Percentiles rank a stretch among this genome's conserved stretches.
Conservation (phyloP, 495 filamentous ascomycete genomes). For the Aspergillus funiculosus region DNA sequence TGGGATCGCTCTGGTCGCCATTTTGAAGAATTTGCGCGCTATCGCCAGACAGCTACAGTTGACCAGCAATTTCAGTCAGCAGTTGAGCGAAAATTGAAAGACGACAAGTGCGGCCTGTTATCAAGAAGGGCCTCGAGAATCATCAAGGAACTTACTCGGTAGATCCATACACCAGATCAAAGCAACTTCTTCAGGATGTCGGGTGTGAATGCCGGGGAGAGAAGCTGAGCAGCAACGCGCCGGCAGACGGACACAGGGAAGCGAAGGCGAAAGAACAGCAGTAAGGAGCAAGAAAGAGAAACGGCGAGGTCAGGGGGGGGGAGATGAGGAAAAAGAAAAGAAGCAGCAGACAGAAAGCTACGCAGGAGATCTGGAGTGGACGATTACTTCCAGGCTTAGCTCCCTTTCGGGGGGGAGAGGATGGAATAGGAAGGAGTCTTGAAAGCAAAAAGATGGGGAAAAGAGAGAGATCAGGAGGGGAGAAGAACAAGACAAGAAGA, state of each 20-base stretch:
- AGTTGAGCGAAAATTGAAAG: too few species aligned
- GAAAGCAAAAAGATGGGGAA: neutral
- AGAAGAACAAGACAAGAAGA: neutral
- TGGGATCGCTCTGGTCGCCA: conserved; percentile 33
- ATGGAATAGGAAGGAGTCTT: conserved; percentile 4
- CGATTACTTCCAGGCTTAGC: conserved; percentile 2
- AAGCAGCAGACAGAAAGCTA: conserved; percentile 2
- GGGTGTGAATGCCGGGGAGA: neutral
- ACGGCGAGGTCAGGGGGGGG: conserved; percentile 8
- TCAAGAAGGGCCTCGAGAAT: too few species aligned
- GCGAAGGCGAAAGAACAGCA: conserved; percentile 1
- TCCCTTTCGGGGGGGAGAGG: conserved; percentile 2
- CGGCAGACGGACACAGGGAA: neutral
- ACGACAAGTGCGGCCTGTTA: too few species aligned
- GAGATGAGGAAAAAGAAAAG: conserved; percentile 12
- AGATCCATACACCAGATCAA: neutral
- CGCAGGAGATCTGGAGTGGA: conserved; percentile 4
- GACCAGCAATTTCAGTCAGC: too few species aligned
- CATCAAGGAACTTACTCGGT: neutral
- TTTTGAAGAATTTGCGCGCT: conserved; percentile 16
- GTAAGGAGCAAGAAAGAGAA: neutral
- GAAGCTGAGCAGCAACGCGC: neutral
- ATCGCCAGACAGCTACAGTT: too few species aligned
- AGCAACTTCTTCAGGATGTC: neutral
- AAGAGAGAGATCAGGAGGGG: neutral